Evolutionary conservation across 495 filamentous ascomycete genomes (phyloP).

Genomic region (Annulohypoxylon nitens): DNA sequence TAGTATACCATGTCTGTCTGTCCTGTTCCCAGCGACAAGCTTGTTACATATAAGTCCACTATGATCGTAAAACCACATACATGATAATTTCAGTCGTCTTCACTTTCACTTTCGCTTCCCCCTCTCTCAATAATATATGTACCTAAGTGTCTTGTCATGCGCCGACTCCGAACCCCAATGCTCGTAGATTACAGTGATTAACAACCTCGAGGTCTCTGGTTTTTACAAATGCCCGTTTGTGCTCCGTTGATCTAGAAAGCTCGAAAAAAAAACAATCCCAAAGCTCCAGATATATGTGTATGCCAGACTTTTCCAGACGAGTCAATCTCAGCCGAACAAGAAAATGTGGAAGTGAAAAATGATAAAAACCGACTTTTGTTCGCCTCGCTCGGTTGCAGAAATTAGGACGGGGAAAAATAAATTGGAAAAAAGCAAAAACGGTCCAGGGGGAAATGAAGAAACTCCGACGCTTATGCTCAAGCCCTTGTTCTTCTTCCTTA

Average conservation of each 20-base stretch:
- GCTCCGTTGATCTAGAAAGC: neutral
- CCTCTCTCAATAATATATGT: neutral
- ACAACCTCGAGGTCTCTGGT: slow-evolving; percentile 14
- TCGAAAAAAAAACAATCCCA: neutral
- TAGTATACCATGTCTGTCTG: neutral
- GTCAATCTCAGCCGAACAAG: slow-evolving; percentile 4
- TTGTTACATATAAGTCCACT: neutral
- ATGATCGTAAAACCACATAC: slow-evolving; percentile 28
- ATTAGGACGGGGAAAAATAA: neutral
- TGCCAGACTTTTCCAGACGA: slow-evolving; percentile 7
- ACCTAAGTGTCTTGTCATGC: neutral
- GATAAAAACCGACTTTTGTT: neutral
- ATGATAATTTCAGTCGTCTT: slow-evolving; percentile 19
- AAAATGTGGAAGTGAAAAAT: neutral
- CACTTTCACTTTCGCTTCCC: neutral
- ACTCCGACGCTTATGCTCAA: slow-evolving; percentile 10
- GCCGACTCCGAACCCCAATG: slow-evolving; percentile 30
- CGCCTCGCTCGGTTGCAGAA: neutral
- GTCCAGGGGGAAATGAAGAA: neutral
- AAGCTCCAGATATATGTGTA: neutral
- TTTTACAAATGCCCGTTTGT: slow-evolving; percentile 9
- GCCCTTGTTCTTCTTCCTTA: neutral
- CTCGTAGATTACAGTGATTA: slow-evolving; percentile 35
- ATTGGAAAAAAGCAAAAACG: neutral
- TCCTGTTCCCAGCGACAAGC: slow-evolving; percentile 11